Conservation (phyloP, 2,329 filamentous ascomycete species). For the Colletotrichum euphorbiae region DNA sequence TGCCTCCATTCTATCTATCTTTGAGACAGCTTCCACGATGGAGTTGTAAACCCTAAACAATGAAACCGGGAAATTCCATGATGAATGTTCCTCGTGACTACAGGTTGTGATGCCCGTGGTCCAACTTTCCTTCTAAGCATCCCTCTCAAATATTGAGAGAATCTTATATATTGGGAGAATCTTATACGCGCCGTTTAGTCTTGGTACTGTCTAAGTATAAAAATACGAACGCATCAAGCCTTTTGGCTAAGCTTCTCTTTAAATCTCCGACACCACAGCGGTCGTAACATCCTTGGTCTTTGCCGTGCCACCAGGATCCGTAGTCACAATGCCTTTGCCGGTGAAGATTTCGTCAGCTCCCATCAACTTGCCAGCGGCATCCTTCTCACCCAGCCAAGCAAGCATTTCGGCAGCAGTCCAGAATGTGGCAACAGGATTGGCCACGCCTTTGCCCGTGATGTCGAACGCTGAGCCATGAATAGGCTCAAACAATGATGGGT, state of each 20-base stretch:
- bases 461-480: constrained; percentile 67
- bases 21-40: no score
- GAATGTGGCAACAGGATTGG: constrained; percentile 66
- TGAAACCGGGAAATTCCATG: no score
- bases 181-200: no score
- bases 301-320: constrained; percentile 60
- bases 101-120: no score
- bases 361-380: constrained; percentile 59
- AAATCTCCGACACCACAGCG: constrained; percentile 34
- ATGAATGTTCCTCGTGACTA: no score
- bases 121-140: no score
- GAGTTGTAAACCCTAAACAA: no score
- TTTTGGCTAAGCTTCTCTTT: constrained; percentile 26
- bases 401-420: constrained; percentile 67
- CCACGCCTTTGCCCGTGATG: constrained; percentile 64
- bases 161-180: no score
- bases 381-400: constrained; percentile 62
- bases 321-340: constrained; percentile 60
- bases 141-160: no score
- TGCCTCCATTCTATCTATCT: no score
- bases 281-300: constrained; percentile 40
- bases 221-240: not conserved
- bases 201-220: no score
- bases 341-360: constrained; percentile 62
- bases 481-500: constrained; percentile 68